Conservation (phyloP, 352 stramenopile genomes). For the Lagenidium sp. region DNA sequence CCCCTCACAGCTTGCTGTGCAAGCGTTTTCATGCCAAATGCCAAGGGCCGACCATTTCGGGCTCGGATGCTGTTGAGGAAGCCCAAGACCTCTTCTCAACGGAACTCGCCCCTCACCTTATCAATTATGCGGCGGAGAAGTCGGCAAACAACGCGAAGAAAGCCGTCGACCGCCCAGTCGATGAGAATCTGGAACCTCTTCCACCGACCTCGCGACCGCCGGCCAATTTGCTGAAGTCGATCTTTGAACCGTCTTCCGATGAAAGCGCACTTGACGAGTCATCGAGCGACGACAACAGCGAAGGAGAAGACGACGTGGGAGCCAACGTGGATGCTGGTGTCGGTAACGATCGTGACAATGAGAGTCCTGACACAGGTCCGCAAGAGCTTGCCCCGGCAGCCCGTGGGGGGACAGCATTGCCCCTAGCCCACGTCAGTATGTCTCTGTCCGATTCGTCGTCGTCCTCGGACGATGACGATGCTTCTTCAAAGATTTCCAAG, state of each 20-base stretch:
- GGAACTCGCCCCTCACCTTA: constrained; percentile 60
- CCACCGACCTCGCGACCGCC: constrained; percentile 31
- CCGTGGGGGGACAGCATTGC: too few relatives aligned
- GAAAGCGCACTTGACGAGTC: constrained; percentile 33
- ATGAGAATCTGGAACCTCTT: constrained; percentile 24
- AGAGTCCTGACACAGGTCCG: too few relatives aligned
- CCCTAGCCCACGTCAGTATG: too few relatives aligned
- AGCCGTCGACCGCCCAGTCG: neutral
- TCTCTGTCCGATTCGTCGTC: neutral
- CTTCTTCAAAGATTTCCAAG: neutral
- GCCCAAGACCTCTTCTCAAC: constrained; percentile 54
- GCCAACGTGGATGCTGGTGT: too few relatives aligned
- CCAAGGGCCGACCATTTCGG: constrained; percentile 18
- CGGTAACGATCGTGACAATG: too few relatives aligned
- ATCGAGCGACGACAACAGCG: constrained; percentile 18
- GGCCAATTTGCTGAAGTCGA: constrained; percentile 55
- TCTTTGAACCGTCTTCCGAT: constrained; percentile 78
- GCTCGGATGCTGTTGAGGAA: constrained; percentile 13
- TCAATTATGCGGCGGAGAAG: constrained; percentile 51
- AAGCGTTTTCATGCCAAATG: constrained; percentile 81
- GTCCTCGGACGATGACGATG: constrained; percentile 1
- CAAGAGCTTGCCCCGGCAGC: too few relatives aligned
- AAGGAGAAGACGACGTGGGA: constrained; percentile 12
- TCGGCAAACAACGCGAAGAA: constrained; percentile 5
- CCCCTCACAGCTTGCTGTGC: constrained; percentile 60